A percentile compares a stretch with the other conserved stretches of the same genome.
phyloP scores from a whole-genome alignment of 2,329 filamentous ascomycete species.

The Colletotrichum lupini region DNA sequence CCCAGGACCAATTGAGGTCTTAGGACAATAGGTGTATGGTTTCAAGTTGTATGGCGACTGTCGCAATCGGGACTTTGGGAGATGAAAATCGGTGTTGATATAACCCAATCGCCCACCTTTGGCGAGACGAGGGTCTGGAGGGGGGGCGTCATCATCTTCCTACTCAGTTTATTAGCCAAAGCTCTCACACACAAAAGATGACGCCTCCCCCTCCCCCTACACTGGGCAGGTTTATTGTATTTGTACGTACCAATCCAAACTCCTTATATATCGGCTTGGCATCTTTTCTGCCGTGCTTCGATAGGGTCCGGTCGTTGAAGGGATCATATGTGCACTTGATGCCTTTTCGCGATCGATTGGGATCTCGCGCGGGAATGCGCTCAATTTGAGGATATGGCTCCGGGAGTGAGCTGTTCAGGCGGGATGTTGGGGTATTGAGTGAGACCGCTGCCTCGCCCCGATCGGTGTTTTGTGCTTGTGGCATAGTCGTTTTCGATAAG shows the following conservation, averaged over 20 bases:
- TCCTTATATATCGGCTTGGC: slow-evolving; percentile 71
- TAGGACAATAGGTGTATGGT: slow-evolving; percentile 83
- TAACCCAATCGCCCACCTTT: slow-evolving; percentile 74
- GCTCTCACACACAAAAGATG: slow-evolving; percentile 64
- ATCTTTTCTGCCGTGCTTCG: slow-evolving; percentile 64
- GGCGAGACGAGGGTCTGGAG: slow-evolving; percentile 84
- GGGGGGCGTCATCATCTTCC: slow-evolving; percentile 85
- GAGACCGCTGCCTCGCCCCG: slow-evolving; percentile 41
- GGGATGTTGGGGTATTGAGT: slow-evolving; percentile 43
- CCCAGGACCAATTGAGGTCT: slow-evolving; percentile 87
- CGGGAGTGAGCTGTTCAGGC: slow-evolving; percentile 46
- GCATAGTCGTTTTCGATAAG: slow-evolving; percentile 64
- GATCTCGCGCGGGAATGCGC: slow-evolving; percentile 68
- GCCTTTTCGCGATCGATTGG: slow-evolving; percentile 63
- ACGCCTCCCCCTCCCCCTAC: slow-evolving; percentile 70
- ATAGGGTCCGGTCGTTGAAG: slow-evolving; percentile 60
- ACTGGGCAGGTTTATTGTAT: slow-evolving; percentile 49
- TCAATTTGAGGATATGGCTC: slow-evolving; percentile 45
- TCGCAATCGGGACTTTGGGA: slow-evolving; percentile 76
- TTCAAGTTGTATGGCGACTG: slow-evolving; percentile 82
- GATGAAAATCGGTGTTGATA: slow-evolving; percentile 77
- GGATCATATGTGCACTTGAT: slow-evolving; percentile 72
- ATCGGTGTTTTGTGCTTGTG: slow-evolving; percentile 61
- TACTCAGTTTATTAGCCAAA: slow-evolving; percentile 72
- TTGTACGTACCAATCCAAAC: slow-evolving; percentile 74